Conservation (phyloP, 352 stramenopile species). For the Phytophthora aleatoria region DNA sequence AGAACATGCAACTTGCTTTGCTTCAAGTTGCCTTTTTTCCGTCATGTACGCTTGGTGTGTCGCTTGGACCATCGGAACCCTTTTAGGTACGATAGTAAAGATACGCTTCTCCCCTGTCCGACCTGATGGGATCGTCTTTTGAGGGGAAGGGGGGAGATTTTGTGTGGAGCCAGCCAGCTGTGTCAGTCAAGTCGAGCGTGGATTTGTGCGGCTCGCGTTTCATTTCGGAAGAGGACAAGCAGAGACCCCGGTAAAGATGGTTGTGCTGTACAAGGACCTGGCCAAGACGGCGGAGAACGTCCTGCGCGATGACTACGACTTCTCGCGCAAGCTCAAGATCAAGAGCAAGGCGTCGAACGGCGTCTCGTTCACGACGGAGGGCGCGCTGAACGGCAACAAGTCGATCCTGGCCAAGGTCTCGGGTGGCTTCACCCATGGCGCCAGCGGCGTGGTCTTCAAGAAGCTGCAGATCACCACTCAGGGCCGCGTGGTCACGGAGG, state of each 20-base stretch:
- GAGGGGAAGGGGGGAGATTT: constrained; percentile 22
- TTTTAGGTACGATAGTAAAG: constrained; percentile 10
- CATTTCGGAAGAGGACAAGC: constrained; percentile 54
- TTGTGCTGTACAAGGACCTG: constrained; percentile 83
- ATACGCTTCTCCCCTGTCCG: constrained; percentile 10
- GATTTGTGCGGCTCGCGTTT: constrained; percentile 40
- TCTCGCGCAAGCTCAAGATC: constrained; percentile 83
- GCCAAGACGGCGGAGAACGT: constrained; percentile 80
- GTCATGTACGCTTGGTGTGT: constrained; percentile 5
- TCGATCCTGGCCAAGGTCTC: constrained; percentile 84
- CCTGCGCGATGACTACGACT: constrained; percentile 80
- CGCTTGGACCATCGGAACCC: constrained; percentile 8
- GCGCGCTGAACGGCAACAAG: constrained; percentile 80
- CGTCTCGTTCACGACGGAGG: constrained; percentile 79
- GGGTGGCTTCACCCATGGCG: constrained; percentile 73
- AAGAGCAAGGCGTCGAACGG: constrained; percentile 80
- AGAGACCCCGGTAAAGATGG: constrained; percentile 39
- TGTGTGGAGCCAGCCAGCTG: constrained; percentile 28
- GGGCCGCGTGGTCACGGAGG: constrained; percentile 77
- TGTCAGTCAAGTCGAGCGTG: constrained; percentile 9
- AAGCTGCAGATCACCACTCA: constrained; percentile 88
- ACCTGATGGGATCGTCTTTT: constrained; percentile 4
- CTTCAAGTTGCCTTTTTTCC: background rate
- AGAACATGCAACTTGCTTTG: no score
- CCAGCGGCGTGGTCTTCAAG: constrained; percentile 77